Conservation (phyloP, 352 stramenopile genomes). For the Stephanocyclus meneghinianus region DNA sequence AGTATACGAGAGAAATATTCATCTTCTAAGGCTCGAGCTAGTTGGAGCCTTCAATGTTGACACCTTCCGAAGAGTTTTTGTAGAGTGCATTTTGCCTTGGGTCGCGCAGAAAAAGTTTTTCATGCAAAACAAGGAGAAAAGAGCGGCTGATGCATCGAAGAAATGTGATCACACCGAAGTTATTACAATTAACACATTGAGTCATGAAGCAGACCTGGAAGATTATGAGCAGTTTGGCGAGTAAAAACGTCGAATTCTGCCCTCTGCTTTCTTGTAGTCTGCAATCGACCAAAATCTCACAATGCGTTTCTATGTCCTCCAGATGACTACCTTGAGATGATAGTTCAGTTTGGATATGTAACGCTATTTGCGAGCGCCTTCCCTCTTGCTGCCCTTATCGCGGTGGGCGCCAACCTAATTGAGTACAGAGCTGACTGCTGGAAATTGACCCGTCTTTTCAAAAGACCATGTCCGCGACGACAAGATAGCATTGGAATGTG, state of each 20-base stretch:
- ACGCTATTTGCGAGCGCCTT: constrained; percentile 92
- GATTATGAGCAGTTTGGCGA: constrained; percentile 83
- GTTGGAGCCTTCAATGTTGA: constrained; percentile 89
- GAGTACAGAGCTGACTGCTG: constrained; percentile 84
- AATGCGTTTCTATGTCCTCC: constrained; percentile 3
- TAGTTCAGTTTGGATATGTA: constrained; percentile 90
- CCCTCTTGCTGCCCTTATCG: constrained; percentile 87
- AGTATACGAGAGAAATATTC: constrained; percentile 86
- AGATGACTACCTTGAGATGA: constrained; percentile 90
- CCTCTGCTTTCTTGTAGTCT: not conserved
- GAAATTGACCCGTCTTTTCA: constrained; percentile 60
- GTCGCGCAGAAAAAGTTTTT: constrained; percentile 22
- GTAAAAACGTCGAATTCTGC: not conserved
- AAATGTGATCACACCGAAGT: constrained; percentile 30
- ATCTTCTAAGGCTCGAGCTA: constrained; percentile 88
- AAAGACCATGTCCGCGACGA: constrained; percentile 31
- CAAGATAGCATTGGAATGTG: constrained; percentile 86
- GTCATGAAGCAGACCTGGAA: constrained; percentile 58
- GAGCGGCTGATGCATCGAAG: constrained; percentile 23
- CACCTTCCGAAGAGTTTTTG: constrained; percentile 70
- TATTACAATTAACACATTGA: constrained; percentile 7
- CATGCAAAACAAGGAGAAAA: constrained; percentile 8
- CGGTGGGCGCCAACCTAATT: constrained; percentile 89
- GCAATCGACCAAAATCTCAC: not conserved
- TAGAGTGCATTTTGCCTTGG: constrained; percentile 78